Evolutionary conservation across 176 grass and related monocot species (phyloP).

Genomic region (Calamus simplicifolius): DNA sequence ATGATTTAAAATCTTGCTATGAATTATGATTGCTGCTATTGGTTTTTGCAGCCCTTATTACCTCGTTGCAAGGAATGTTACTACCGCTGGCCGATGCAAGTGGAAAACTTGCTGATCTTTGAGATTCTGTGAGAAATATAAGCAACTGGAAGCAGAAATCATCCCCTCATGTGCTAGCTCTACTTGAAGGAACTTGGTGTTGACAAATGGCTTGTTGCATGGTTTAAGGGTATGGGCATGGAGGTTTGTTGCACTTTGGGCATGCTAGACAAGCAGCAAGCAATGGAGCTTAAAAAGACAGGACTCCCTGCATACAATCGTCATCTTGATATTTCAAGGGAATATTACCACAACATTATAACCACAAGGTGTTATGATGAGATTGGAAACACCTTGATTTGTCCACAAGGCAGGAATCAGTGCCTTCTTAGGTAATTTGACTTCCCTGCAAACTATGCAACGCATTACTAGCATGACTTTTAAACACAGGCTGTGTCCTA

Average conservation of each 20-base stretch:
- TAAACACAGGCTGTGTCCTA: no score
- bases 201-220: background rate
- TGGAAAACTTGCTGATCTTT: no score
- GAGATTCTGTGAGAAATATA: no score
- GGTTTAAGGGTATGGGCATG: constrained; percentile 82
- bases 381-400: constrained; percentile 70
- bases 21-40: no score
- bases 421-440: constrained; percentile 59
- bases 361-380: constrained; percentile 91
- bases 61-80: no score
- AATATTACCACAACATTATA: constrained; percentile 96
- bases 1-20: no score
- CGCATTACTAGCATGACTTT: no score
- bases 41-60: no score
- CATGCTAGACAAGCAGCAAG: constrained; percentile 99
- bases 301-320: constrained; percentile 98
- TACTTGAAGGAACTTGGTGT: background rate
- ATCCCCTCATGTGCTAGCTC: no score
- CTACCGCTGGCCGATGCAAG: no score
- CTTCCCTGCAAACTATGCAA: no score
- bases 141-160: no score
- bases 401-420: constrained; percentile 92
- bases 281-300: constrained; percentile 83
- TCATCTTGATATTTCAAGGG: constrained; percentile 96
- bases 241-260: constrained; percentile 96